These are phyloP conservation scores for Diaporthe batatas DNA, from an alignment of 2,329 filamentous ascomycete species.

Conservation along the genomic window DNA sequence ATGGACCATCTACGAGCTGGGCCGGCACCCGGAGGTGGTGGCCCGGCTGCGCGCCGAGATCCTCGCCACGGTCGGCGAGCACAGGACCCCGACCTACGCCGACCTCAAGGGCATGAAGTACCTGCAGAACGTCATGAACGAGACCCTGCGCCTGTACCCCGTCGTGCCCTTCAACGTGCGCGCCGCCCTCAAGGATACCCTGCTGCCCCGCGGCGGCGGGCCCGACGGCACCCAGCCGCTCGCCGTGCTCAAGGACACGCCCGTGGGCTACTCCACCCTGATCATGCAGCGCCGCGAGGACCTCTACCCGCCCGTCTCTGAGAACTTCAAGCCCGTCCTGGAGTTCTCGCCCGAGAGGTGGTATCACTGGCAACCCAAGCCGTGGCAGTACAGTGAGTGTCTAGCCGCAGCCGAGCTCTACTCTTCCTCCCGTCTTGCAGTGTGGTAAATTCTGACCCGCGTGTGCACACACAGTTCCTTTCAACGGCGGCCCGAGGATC, in stretches of 20 bases:
- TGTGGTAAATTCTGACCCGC: background rate
- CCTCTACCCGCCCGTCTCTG: conserved; percentile 67
- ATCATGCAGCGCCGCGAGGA: conserved; percentile 79
- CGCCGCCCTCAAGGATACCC: conserved; percentile 78
- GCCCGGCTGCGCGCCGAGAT: conserved; percentile 81
- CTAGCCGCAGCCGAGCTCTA: too few relatives aligned
- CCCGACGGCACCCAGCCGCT: conserved; percentile 72
- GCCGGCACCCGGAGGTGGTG: conserved; percentile 76
- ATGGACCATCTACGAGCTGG: conserved; percentile 87
- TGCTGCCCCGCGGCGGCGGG: conserved; percentile 79
- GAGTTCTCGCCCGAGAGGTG: conserved; percentile 77
- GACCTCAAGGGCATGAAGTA: conserved; percentile 58
- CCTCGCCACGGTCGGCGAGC: conserved; percentile 72
- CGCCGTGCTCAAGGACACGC: conserved; percentile 74
- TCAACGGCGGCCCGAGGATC: conserved; percentile 80
- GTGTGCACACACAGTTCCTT: conserved; percentile 65
- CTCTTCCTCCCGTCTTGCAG: background rate
- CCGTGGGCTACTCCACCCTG: conserved; percentile 76
- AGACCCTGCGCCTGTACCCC: conserved; percentile 46
- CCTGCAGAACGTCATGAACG: conserved; percentile 46
- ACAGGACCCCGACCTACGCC: conserved; percentile 76
- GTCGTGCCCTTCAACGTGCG: conserved; percentile 85
- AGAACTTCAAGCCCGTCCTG: conserved; percentile 59
- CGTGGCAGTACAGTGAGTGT: conserved; percentile 70
- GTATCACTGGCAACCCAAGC: conserved; percentile 72